Evolutionary conservation across 225 moss, liverwort and hornwort species (phyloP).

Genomic region (Physcomitrium patens): DNA sequence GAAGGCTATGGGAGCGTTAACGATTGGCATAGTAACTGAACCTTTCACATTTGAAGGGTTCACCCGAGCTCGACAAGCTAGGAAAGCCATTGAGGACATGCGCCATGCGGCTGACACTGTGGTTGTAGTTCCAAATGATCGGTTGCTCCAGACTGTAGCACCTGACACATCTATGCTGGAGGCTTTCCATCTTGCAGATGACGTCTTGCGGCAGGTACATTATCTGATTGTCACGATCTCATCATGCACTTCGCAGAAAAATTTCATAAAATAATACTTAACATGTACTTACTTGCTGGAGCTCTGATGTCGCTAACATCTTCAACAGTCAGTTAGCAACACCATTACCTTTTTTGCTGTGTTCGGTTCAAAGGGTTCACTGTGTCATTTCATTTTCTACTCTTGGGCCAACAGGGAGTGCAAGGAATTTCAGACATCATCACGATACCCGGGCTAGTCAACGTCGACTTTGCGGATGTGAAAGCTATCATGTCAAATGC

Average conservation of each 20-base stretch:
- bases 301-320: slow-evolving; percentile 2
- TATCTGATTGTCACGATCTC: neutral
- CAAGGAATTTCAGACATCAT: slow-evolving; percentile 80
- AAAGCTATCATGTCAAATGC: slow-evolving; percentile 89
- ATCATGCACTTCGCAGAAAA: neutral
- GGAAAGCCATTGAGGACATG: slow-evolving; percentile 75
- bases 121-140: slow-evolving; percentile 83
- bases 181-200: slow-evolving; percentile 84
- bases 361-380: slow-evolving; percentile 13
- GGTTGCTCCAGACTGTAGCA: slow-evolving; percentile 71
- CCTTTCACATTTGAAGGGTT: slow-evolving; percentile 80
- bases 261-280: neutral
- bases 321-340: slow-evolving; percentile 2
- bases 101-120: slow-evolving; percentile 82
- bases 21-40: slow-evolving; percentile 83
- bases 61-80: slow-evolving; percentile 69
- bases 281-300: neutral
- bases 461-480: slow-evolving; percentile 86
- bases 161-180: slow-evolving; percentile 78
- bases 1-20: slow-evolving; percentile 85
- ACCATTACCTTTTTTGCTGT: neutral
- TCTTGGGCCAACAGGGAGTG: slow-evolving; percentile 51
- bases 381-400: neutral
- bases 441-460: slow-evolving; percentile 81
- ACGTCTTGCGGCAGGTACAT: slow-evolving; percentile 73